A percentile compares a stretch with the other conserved stretches of the same genome.
phyloP scores from a whole-genome alignment of 106 monocot genomes.

The Allium fistulosum region DNA sequence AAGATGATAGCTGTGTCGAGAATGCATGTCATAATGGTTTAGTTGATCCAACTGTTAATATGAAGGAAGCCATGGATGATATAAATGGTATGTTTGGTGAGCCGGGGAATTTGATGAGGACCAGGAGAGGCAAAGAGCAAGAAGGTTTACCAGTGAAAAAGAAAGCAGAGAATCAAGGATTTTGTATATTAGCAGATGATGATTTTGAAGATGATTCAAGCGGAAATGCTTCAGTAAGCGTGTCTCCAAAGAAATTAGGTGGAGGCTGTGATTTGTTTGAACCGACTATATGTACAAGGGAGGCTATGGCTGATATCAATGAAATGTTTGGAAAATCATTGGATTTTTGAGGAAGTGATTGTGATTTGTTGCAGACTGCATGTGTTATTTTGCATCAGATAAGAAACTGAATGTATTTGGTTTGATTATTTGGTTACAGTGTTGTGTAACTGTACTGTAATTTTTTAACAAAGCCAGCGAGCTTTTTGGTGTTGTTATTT shows the following conservation, averaged over 20 bases:
- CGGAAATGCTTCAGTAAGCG: slow-evolving; percentile 4
- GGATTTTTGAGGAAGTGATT: slow-evolving; percentile 41
- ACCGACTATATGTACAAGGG: slow-evolving; percentile 73
- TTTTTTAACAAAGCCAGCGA: too few species aligned
- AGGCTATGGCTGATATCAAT: slow-evolving; percentile 86
- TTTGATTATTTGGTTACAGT: too few species aligned
- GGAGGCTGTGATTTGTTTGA: slow-evolving; percentile 50
- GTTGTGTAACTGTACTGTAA: too few species aligned
- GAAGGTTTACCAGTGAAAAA: slow-evolving; percentile 10
- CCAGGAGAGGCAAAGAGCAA: slow-evolving; percentile 20
- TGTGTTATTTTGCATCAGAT: too few species aligned
- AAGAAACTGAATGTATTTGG: too few species aligned
- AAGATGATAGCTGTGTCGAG: slow-evolving; percentile 52
- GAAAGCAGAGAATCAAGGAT: slow-evolving; percentile 19
- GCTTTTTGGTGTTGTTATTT: too few species aligned
- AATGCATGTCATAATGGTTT: slow-evolving; percentile 91
- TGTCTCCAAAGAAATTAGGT: not conserved
- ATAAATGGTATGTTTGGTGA: slow-evolving; percentile 87
- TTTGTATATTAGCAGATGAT: slow-evolving; percentile 64
- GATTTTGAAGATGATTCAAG: slow-evolving; percentile 21
- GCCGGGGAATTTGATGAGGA: slow-evolving; percentile 39
- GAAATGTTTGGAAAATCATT: slow-evolving; percentile 78
- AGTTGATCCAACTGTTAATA: slow-evolving; percentile 83
- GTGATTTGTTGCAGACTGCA: too few species aligned
- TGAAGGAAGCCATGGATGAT: slow-evolving; percentile 89